phyloP scores from a whole-genome alignment of 345 rosid genomes.

The Pistacia vera region DNA sequence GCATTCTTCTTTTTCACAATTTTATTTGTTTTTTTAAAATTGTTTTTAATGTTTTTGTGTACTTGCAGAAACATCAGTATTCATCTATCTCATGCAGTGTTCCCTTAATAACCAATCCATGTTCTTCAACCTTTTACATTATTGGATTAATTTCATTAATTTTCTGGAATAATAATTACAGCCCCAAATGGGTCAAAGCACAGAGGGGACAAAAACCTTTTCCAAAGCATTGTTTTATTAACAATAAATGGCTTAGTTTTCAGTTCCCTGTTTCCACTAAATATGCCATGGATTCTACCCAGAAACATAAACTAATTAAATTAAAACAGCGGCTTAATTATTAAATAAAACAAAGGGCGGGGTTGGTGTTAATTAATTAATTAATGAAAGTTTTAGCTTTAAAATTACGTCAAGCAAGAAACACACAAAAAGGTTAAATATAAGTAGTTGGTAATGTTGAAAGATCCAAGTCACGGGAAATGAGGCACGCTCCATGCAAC shows the following conservation, averaged over 20 bases:
- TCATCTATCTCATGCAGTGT: no score
- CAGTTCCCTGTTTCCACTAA: conserved; percentile 27
- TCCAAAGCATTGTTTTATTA: conserved; percentile 18
- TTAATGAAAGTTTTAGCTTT: conserved; percentile 5
- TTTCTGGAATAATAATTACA: no score
- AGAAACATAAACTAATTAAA: conserved; percentile 12
- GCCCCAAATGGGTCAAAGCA: background rate
- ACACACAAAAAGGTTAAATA: no score
- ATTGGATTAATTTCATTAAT: no score
- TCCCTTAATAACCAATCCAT: no score
- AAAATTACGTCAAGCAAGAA: conserved; percentile 24
- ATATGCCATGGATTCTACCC: conserved; percentile 29
- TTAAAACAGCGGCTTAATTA: no score
- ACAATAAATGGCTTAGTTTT: conserved; percentile 15
- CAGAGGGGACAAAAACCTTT: background rate
- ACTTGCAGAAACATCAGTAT: no score
- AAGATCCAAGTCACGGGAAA: conserved; percentile 43
- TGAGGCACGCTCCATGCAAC: conserved; percentile 18
- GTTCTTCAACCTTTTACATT: no score
- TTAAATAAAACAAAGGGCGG: no score
- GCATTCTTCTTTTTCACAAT: conserved; percentile 3
- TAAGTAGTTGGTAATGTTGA: conserved; percentile 19
- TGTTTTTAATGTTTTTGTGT: background rate
- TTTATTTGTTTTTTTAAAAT: background rate
- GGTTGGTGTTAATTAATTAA: no score